A percentile compares a stretch with the other conserved stretches of the same genome.
Evolutionary conservation across 257 asterid species (phyloP).

Genomic region (Rubia yunnanensis): DNA sequence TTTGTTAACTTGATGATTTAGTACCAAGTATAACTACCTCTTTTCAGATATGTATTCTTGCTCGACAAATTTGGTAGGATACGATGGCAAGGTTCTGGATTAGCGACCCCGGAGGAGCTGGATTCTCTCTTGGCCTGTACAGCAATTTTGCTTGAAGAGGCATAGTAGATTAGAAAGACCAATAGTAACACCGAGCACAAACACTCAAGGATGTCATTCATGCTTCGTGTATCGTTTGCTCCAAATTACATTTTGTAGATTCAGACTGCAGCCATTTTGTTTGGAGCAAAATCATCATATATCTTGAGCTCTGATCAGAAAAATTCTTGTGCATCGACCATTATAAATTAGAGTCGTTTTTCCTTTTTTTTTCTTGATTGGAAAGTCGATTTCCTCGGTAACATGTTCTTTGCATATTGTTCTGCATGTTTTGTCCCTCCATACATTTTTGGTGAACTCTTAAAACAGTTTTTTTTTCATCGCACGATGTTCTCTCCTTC

Average conservation of each 20-base stretch:
- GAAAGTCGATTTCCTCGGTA: too few relatives aligned
- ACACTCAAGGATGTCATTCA: neutral
- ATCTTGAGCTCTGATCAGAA: neutral
- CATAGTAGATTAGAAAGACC: constrained; percentile 2
- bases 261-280: neutral
- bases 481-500: too few relatives aligned
- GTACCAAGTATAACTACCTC: neutral
- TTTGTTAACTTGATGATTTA: constrained; percentile 5
- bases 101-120: constrained; percentile 76
- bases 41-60: constrained; percentile 66
- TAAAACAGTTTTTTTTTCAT: too few relatives aligned
- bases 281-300: neutral
- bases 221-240: neutral
- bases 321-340: neutral
- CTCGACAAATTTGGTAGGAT: constrained; percentile 76
- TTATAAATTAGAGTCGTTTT: neutral
- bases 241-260: neutral
- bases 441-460: neutral
- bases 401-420: neutral
- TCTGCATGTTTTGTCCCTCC: neutral
- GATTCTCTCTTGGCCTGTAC: constrained; percentile 65
- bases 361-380: too few relatives aligned
- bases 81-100: constrained; percentile 87
- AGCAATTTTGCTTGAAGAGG: constrained; percentile 51
- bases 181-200: neutral